phyloP scores from a whole-genome alignment of 1,284 basidiomycete species.

The Boletus smithii region DNA sequence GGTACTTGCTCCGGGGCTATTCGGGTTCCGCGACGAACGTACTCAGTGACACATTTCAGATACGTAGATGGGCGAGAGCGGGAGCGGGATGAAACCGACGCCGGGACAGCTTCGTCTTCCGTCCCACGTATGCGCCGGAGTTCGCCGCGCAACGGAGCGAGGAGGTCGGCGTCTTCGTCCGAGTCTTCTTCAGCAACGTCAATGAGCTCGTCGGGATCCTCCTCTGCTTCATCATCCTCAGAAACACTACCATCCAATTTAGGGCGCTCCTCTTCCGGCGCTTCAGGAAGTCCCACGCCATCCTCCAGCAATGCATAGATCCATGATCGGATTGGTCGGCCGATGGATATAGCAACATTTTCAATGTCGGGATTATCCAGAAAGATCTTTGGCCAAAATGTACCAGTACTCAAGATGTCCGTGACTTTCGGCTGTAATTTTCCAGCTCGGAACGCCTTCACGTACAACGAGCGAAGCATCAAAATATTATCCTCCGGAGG shows the following conservation, averaged over 20 bases:
- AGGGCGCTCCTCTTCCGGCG: constrained; percentile 18
- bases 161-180: constrained; percentile 44
- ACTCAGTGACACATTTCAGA: constrained; percentile 57
- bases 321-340: constrained; percentile 61
- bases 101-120: constrained; percentile 22
- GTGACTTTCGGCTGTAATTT: constrained; percentile 53
- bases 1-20: constrained; percentile 56
- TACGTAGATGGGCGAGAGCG: constrained; percentile 26
- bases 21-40: constrained; percentile 68
- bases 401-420: constrained; percentile 58
- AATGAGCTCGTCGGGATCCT: constrained; percentile 54
- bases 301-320: constrained; percentile 67
- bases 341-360: constrained; percentile 57
- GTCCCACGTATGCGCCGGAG: constrained; percentile 53
- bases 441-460: constrained; percentile 62
- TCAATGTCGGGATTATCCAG: constrained; percentile 75
- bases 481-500: constrained; percentile 19
- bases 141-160: constrained; percentile 68
- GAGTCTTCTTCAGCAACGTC: constrained; percentile 51
- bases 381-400: constrained; percentile 68
- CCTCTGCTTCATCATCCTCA: constrained; percentile 25
- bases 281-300: constrained; percentile 53
- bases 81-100: constrained; percentile 35
- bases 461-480: constrained; percentile 39
- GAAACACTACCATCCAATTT: constrained; percentile 13